A percentile compares a stretch with the other conserved stretches of the same genome.
Conservation (phyloP, 2,329 filamentous ascomycete species). For the Aspergillus pseudoterreus region DNA sequence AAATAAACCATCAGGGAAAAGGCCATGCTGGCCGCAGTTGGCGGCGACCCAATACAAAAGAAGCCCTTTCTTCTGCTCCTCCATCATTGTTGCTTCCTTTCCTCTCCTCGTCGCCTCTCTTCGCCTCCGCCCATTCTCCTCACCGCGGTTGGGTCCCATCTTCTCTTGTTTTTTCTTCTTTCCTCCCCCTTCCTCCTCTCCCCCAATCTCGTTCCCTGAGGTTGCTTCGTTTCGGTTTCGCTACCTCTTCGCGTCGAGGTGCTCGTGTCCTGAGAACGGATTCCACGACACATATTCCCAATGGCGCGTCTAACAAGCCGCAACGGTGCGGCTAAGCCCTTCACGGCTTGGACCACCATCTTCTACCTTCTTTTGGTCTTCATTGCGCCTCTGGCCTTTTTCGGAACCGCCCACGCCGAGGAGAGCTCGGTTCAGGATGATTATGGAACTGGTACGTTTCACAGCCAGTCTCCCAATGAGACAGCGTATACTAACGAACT, state of each 20-base stretch:
- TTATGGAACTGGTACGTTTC: conserved; percentile 65
- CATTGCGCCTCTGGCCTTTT: conserved; percentile 76
- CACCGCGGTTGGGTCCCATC: conserved; percentile 12
- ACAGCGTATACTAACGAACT: not conserved
- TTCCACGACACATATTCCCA: conserved; percentile 27
- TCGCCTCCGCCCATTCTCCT: conserved; percentile 7
- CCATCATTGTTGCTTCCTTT: conserved; percentile 9
- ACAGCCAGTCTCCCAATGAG: not conserved
- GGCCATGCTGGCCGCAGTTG: conserved; percentile 42
- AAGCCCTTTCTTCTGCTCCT: conserved; percentile 18
- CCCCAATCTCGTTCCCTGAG: not conserved
- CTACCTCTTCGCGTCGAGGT: not conserved
- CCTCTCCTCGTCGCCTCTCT: conserved; percentile 1
- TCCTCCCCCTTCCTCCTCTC: not conserved
- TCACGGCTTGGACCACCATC: conserved; percentile 74
- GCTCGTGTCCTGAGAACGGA: conserved; percentile 9
- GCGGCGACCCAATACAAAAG: conserved; percentile 28
- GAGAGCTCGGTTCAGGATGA: conserved; percentile 69
- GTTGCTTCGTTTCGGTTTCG: not conserved
- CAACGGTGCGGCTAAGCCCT: conserved; percentile 65
- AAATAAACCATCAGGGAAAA: conserved; percentile 41
- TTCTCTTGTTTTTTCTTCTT: conserved; percentile 5
- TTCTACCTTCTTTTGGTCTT: conserved; percentile 91
- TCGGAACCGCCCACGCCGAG: conserved; percentile 69
- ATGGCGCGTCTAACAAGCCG: conserved; percentile 59